Conservation (phyloP, 257 asterid genomes). For the Salvia hispanica region DNA sequence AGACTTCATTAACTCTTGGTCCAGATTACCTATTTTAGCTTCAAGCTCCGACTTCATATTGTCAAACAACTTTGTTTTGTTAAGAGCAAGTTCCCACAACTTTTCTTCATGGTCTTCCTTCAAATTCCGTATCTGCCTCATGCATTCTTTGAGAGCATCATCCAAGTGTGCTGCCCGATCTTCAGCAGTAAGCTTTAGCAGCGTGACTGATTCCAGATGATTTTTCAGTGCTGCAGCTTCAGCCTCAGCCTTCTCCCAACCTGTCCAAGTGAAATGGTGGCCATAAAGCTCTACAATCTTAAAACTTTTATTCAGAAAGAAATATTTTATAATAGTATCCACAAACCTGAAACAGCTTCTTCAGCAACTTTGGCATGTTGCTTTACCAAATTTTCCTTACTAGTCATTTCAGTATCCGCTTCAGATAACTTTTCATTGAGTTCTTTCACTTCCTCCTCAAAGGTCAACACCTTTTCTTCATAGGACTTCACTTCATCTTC, state of each 20-base stretch:
- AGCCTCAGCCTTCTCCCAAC: constrained; percentile 99
- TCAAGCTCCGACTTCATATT: constrained; percentile 80
- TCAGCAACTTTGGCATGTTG: constrained; percentile 98
- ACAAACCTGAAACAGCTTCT: constrained; percentile 95
- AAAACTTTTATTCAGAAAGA: constrained; percentile 1
- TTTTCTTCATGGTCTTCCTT: constrained; percentile 85
- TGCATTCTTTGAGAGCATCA: constrained; percentile 95
- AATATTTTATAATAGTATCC: not conserved
- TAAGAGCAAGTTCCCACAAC: constrained; percentile 65
- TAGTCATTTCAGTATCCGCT: constrained; percentile 68
- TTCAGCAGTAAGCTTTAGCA: constrained; percentile 91
- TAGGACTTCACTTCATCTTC: constrained; percentile 83
- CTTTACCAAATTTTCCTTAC: constrained; percentile 81
- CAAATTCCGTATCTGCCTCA: constrained; percentile 84
- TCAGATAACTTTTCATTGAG: constrained; percentile 78
- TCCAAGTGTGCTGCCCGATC: constrained; percentile 87
- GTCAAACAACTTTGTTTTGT: constrained; percentile 72
- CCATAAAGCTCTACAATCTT: constrained; percentile 26
- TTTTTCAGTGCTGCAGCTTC: constrained; percentile 87
- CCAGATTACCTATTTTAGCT: constrained; percentile 59
- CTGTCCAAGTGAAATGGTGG: constrained; percentile 45
- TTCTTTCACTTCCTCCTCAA: constrained; percentile 74
- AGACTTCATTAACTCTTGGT: constrained; percentile 73
- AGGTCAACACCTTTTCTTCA: constrained; percentile 63
- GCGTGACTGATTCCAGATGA: constrained; percentile 91